A percentile compares a stretch with the other conserved stretches of the same genome.
Conservation (phyloP, 257 asterid species). For the Fraxinus cuspidata region DNA sequence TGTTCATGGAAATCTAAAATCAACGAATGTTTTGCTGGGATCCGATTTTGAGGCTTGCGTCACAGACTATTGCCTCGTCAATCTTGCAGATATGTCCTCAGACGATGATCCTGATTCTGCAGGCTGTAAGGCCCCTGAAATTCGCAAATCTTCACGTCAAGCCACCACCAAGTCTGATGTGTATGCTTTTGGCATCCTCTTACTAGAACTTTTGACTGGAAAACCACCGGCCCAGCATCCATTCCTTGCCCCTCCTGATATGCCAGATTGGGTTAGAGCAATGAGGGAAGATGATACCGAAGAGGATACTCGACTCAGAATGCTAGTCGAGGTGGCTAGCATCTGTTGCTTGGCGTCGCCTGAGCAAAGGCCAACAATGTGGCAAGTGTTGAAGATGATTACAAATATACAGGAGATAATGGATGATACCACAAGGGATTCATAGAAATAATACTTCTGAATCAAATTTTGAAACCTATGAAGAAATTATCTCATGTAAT, state of each 20-base stretch:
- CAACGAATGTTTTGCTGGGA: conserved; percentile 85
- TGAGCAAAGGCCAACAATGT: conserved; percentile 92
- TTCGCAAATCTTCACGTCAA: conserved; percentile 48
- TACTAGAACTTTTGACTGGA: conserved; percentile 84
- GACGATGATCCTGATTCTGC: conserved; percentile 64
- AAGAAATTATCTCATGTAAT: background rate
- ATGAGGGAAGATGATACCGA: conserved; percentile 85
- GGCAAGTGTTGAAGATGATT: conserved; percentile 94
- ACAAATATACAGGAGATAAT: conserved; percentile 83
- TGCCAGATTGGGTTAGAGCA: conserved; percentile 88
- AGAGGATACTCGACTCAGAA: conserved; percentile 67
- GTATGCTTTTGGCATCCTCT: conserved; percentile 76
- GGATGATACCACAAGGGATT: conserved; percentile 55
- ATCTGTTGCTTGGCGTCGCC: conserved; percentile 83
- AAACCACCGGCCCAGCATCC: conserved; percentile 91
- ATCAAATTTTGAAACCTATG: background rate
- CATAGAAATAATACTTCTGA: conserved; percentile 42
- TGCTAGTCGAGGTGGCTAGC: conserved; percentile 88
- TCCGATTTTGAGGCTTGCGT: conserved; percentile 90
- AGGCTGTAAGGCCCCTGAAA: conserved; percentile 74
- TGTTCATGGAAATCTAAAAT: conserved; percentile 84
- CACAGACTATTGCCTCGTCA: conserved; percentile 69
- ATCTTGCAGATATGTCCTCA: conserved; percentile 54
- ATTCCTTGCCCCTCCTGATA: conserved; percentile 71
- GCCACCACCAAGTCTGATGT: conserved; percentile 81